Evolutionary conservation across 306 rosid species (phyloP), one percentile per base, ranked within the genome.

Genomic region (Ammopiptanthus mongolicus): DNA sequence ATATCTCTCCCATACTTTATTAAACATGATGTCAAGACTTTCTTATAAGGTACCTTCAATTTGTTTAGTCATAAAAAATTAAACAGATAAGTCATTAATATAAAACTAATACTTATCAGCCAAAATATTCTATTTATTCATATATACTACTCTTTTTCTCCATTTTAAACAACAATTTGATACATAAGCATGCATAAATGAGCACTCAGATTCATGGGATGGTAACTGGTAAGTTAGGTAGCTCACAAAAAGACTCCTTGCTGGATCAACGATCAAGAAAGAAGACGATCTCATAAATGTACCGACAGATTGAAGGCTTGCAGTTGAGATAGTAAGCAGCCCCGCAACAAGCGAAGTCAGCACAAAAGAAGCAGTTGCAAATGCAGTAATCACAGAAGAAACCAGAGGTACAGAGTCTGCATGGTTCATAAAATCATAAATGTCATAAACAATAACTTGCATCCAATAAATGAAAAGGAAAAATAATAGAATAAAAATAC

Each of bases 201-300:
- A 53, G 44, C 31, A 70, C 12, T 21, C 37, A 52, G 29, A 57
- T 57, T 41, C 64, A 37, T 52, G 46, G 15, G 18, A 21, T 28
- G 28, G 44, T 51, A 62, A 42, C 34, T 36, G 8, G 28, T 56
- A 36, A 39, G 80, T 71, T 75, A 12, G 77, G 65, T 57, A 71
- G 61, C 92, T 56, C 66, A 94, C 98, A 8, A 94, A 88, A 60
- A 91, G 91, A 84, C 86, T 94, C 80, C 91, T 90, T 65, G 91
- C 83, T 17, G 98, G 96, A 86, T 94, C 86, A 60, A 82, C 73
- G 6, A 84, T 80, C 88, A 87, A 65, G 66, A 68, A 86, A 67
- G 90, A 85, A 62, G 90, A 79, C n/a, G 89, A 67, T 69, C 86
- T 80, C 48, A 21, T 60, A 66, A 80, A 83, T 63, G 82, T 63